Base-by-base conservation (phyloP, 371 early-diverging fungal genomes). In the Mortierella sp. region DNA sequence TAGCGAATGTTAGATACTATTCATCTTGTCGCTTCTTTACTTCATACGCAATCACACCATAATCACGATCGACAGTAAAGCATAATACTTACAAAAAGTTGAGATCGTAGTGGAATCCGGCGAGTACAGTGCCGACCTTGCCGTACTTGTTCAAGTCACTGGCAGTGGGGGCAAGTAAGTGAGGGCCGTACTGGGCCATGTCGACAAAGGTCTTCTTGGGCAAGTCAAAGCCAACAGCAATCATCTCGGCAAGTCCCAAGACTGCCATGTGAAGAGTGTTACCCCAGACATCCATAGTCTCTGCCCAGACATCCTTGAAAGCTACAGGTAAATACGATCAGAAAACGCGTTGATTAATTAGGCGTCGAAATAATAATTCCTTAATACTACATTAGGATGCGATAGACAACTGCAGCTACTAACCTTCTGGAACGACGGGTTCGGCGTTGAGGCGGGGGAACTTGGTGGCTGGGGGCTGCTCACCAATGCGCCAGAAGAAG, bases 121-220 rank as follows among this genome's bases (percentile, higher is more conserved):
- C 94, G 50, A 92, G 87, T 13, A 93, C 89, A 5, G 91, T 90
- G 61, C 87, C 91, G n/a, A 89, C 83, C 63, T 87, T 68, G 44
- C 89, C 90, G 79, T 91, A 92, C 73, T 89, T 88, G 37, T 73
- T 81, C 58, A 94, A 80, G 79, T 94, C 92, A 63, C 87, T 85
- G 43, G 89, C 94, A 45, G 94, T 93, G 7, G 94, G 94, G 4
- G 94, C 92, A 47, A 94, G 77, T 67, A 94, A 73, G 76, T 94
- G 94, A 66, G 94, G 92, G 24, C 93, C 94, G 66, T 86, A 71
- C 66, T 86, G 69, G 9, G 90, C 86, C 76, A 88, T 77, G 34
- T 87, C 80, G 37, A 86, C 73, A 78, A 93, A 90, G 10, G 91
- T 89, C 71, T 81, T 71, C 16, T 72, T 71, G 39, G 87, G 87